These are phyloP conservation scores for Beauveria asiatica DNA, from an alignment of 2,329 filamentous ascomycete genomes.

Conservation along the genomic window DNA sequence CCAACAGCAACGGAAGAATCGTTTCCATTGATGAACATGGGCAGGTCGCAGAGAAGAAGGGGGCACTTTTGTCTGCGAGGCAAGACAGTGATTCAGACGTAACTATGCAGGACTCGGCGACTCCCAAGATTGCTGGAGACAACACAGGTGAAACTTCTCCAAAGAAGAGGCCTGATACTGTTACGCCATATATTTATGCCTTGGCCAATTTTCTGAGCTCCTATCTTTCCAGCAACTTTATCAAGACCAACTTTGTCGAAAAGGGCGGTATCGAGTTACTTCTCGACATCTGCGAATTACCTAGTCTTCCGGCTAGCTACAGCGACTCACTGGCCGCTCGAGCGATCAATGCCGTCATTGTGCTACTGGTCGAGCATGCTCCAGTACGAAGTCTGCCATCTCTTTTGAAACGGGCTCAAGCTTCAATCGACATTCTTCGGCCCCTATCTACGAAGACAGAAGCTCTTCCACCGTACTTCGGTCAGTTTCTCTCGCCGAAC, in stretches of 20 bases:
- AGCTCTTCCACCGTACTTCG: slow-evolving; percentile 59
- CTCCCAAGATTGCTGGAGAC: background rate
- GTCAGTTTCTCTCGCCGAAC: slow-evolving; percentile 49
- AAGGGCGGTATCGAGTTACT: slow-evolving; percentile 75
- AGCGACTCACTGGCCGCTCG: slow-evolving; percentile 57
- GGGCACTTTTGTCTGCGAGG: slow-evolving; percentile 31
- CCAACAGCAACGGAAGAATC: slow-evolving; percentile 48
- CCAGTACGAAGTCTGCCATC: slow-evolving; percentile 76
- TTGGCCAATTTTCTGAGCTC: slow-evolving; percentile 65
- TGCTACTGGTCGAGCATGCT: slow-evolving; percentile 70
- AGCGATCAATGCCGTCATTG: slow-evolving; percentile 64
- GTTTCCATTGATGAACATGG: slow-evolving; percentile 44
- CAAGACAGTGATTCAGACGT: slow-evolving; percentile 42
- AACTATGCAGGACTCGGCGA: slow-evolving; percentile 53
- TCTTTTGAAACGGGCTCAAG: slow-evolving; percentile 64
- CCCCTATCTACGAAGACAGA: slow-evolving; percentile 49
- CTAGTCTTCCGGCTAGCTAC: slow-evolving; percentile 60
- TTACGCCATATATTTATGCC: slow-evolving; percentile 65
- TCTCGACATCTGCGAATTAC: slow-evolving; percentile 73
- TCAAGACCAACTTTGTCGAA: slow-evolving; percentile 68
- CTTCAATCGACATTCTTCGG: slow-evolving; percentile 57
- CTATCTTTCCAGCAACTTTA: slow-evolving; percentile 64
- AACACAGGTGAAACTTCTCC: slow-evolving; percentile 12
- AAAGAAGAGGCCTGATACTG: slow-evolving; percentile 24
- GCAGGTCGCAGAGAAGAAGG: slow-evolving; percentile 21